These are phyloP conservation scores for Tieghemiomyces parasiticus DNA, from an alignment of 192 early-diverging fungal genomes.

Conservation along the genomic window DNA sequence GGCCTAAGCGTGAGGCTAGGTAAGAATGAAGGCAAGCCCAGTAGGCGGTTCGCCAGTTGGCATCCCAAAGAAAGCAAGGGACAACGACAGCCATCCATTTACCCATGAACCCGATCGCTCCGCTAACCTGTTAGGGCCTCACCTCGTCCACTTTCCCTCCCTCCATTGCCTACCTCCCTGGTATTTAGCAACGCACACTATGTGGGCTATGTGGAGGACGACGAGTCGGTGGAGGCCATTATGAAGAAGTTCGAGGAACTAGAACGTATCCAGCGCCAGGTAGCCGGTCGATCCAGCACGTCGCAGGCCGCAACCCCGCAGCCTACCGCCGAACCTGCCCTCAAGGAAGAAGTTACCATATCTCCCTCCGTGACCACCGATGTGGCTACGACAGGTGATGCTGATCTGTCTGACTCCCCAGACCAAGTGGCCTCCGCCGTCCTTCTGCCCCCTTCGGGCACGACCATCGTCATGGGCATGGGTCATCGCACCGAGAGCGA, in stretches of 20 bases:
- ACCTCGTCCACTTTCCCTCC: background rate
- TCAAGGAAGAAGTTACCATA: no score
- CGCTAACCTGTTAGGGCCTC: background rate
- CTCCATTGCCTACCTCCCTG: background rate
- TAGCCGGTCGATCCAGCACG: constrained; percentile 21
- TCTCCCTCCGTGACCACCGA: no score
- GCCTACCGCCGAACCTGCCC: background rate
- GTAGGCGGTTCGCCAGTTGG: background rate
- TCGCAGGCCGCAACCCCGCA: background rate
- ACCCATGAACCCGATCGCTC: background rate
- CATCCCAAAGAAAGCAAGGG: background rate
- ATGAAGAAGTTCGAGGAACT: constrained; percentile 98
- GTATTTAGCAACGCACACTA: constrained; percentile 50
- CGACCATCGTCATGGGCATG: background rate
- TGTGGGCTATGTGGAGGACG: constrained; percentile 95
- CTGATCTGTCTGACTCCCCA: background rate
- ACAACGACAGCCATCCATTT: background rate
- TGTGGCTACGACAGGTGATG: background rate
- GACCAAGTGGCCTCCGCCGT: background rate
- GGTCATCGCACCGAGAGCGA: no score
- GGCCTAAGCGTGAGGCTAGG: background rate
- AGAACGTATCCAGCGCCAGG: constrained; percentile 73
- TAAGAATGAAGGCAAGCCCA: background rate
- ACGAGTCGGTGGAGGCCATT: constrained; percentile 88
- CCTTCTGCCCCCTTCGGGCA: background rate